Evolutionary conservation across 306 rosid species (phyloP).

Genomic region (Delonix regia): DNA sequence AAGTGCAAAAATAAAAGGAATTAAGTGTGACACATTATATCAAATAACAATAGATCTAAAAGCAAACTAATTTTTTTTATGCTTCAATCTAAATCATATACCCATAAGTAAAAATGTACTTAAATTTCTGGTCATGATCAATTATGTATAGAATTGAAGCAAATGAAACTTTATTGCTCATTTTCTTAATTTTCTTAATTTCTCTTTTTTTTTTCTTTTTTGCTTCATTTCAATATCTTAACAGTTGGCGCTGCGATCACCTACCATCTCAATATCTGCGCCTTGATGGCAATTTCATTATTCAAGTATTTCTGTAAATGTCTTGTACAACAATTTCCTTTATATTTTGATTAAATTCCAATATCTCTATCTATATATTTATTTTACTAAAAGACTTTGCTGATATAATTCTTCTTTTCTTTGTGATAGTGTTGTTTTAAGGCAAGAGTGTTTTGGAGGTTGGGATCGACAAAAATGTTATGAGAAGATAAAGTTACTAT

Average conservation of each 20-base stretch:
- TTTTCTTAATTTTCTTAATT: not conserved
- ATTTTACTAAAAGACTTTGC: no score
- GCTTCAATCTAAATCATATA: not conserved
- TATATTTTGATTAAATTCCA: no score
- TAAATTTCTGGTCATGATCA: constrained; percentile 12
- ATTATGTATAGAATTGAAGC: constrained; percentile 2
- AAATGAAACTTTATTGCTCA: not conserved
- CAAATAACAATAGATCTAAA: not conserved
- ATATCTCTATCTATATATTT: no score
- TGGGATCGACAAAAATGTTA: no score
- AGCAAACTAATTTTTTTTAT: not conserved
- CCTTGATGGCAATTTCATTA: not conserved
- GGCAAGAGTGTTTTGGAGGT: no score
- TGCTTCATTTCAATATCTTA: not conserved
- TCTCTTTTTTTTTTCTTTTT: not conserved
- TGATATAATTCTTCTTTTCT: no score
- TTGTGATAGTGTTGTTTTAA: no score
- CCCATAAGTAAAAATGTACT: not conserved
- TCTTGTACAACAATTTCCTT: not conserved
- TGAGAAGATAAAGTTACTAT: no score
- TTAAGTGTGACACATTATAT: not conserved
- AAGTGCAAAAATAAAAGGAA: not conserved
- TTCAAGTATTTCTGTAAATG: not conserved
- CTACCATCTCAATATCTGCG: not conserved
- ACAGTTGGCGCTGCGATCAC: not conserved